These are phyloP conservation scores for Mesembryanthemum crystallinum DNA, from an alignment of 148 eudicot species.

Conservation along the genomic window DNA sequence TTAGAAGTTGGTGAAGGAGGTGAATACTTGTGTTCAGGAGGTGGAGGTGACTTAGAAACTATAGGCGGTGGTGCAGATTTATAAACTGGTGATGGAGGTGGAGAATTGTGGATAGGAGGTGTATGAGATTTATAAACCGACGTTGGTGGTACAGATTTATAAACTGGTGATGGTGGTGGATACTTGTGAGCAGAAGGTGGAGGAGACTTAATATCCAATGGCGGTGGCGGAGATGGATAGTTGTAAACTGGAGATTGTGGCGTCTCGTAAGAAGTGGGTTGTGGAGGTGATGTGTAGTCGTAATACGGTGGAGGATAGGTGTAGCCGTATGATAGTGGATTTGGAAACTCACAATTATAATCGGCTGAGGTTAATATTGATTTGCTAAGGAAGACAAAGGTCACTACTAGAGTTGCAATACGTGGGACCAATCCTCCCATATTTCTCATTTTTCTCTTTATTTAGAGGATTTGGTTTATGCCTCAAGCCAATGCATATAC, in stretches of 20 bases:
- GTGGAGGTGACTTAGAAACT: conserved; percentile 14
- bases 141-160: conserved; percentile 19
- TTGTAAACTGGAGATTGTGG: conserved; percentile 17
- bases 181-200: conserved; percentile 3
- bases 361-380: conserved; percentile 27
- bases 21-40: no score
- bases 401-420: conserved; percentile 35
- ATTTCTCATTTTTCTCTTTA: no score
- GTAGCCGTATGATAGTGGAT: conserved; percentile 15
- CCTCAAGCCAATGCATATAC: no score
- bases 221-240: background rate
- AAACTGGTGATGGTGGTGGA: conserved; percentile 26
- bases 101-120: background rate
- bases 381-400: conserved; percentile 29
- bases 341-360: conserved; percentile 30
- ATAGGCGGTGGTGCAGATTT: no score
- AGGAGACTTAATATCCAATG: no score
- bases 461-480: no score
- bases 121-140: conserved; percentile 20
- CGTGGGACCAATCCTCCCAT: no score
- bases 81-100: background rate
- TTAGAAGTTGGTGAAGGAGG: conserved; percentile 16
- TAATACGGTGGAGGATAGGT: no score
- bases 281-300: conserved; percentile 12
- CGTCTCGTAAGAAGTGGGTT: conserved; percentile 19